Percentiles rank a stretch among this genome's conserved stretches.
These are phyloP conservation scores for Nymphaea colorata DNA, from an alignment of 164 flowering plant genomes.

Conservation along the genomic window DNA sequence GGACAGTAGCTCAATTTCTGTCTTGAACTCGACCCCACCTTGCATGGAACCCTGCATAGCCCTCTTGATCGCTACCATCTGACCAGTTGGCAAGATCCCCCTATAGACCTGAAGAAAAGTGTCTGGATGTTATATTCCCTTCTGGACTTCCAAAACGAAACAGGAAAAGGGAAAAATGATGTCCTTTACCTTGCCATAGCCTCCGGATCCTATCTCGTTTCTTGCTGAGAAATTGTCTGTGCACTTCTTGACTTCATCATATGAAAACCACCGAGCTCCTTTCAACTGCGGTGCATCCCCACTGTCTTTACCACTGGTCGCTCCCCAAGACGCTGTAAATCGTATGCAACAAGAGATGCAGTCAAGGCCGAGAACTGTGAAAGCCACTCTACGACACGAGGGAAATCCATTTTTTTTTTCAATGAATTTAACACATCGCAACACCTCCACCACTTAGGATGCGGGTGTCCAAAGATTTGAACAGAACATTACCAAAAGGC, in stretches of 20 bases:
- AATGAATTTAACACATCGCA: background rate
- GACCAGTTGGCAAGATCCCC: conserved; percentile 42
- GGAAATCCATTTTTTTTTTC: no score
- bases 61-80: conserved; percentile 56
- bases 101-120: conserved; percentile 36
- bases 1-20: conserved; percentile 65
- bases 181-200: conserved; percentile 56
- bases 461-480: background rate
- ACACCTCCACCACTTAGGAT: background rate
- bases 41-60: conserved; percentile 74
- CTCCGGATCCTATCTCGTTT: conserved; percentile 65
- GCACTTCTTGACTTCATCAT: conserved; percentile 56
- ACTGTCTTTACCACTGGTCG: conserved; percentile 56
- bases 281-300: conserved; percentile 68
- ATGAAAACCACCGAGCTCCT: conserved; percentile 78
- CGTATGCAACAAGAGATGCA: background rate
- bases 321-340: conserved; percentile 55
- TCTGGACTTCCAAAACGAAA: background rate
- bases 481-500: conserved; percentile 49
- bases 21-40: conserved; percentile 70
- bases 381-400: no score
- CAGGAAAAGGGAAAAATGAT: background rate
- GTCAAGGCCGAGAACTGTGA: background rate
- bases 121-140: background rate
- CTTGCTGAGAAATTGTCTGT: conserved; percentile 45